Evolutionary conservation across 2,329 filamentous ascomycete genomes (phyloP), one percentile per base, ranked within the genome.

Genomic region (Ceratocystis ficicola): DNA sequence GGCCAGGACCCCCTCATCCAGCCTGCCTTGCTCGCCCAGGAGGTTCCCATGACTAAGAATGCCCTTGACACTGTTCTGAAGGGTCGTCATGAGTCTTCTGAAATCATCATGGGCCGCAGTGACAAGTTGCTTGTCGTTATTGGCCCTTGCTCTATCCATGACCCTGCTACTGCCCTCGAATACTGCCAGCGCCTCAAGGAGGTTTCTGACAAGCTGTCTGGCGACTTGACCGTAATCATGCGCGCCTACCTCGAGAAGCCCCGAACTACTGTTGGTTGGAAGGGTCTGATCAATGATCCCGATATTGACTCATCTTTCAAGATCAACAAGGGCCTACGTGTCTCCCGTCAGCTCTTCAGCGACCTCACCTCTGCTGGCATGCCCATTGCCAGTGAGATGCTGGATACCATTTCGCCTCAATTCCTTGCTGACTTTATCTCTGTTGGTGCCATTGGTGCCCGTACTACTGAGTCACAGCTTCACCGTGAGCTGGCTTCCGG

Each of bases 241-340:
- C 90, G 94, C 72, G 91, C 92, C 74, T 99, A 99, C 83, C 87
- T 99, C 63, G 94, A 99, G 82, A 99, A 99, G 83, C 94, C 94
- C 52, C 87, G 94, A 68, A 99, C 94, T 62, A 99, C 94, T 0
- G 92, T 99, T 62, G 94, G 94, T 74, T 99, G 94, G 94, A 99
- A 99, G 80, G 94, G 94, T 64, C 82, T 99, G 76, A 96, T 99
- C 82, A 99, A 99, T 78, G 94, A 99, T 76, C 94, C 94, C 1
- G 92, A 97, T 73, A 96, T 99, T 75, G 90, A 99, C 76, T 87
- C 94, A 75, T 94, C 88, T 73, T 99, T 89, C 87, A 85, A 96
- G 79, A 99, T 99, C 81, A 99, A 99, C 85, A 97, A 97, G 82
- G 94, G 94, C 64, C 83, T 99, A 66, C 86, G 90, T 36, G 86